Evolutionary conservation across 495 filamentous ascomycete genomes (phyloP).

Genomic region (Lentithecium fluviatile): DNA sequence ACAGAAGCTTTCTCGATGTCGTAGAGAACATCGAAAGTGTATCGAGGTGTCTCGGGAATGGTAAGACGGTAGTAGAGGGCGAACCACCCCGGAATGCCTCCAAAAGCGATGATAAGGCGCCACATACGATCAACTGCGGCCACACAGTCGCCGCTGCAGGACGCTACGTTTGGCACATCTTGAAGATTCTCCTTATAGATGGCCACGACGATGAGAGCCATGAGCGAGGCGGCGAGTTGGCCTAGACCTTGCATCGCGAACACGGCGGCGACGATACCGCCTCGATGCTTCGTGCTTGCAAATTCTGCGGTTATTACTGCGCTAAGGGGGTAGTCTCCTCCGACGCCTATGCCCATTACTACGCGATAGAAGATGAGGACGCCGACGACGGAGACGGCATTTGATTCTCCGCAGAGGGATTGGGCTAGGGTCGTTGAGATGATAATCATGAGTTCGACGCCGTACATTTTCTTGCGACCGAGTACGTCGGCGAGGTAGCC

Average conservation of each 20-base stretch:
- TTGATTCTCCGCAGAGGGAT: slow-evolving; percentile 63
- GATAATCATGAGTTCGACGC: slow-evolving; percentile 82
- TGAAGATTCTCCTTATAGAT: slow-evolving; percentile 67
- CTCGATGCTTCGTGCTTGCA: slow-evolving; percentile 79
- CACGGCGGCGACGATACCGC: slow-evolving; percentile 79
- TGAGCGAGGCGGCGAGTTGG: slow-evolving; percentile 67
- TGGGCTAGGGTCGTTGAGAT: slow-evolving; percentile 81
- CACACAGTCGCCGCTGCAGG: slow-evolving; percentile 63
- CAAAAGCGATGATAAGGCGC: slow-evolving; percentile 74
- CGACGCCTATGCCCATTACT: slow-evolving; percentile 68
- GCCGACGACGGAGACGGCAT: slow-evolving; percentile 68
- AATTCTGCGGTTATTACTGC: slow-evolving; percentile 83
- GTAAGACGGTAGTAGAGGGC: slow-evolving; percentile 84
- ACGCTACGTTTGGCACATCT: slow-evolving; percentile 47
- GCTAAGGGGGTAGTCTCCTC: slow-evolving; percentile 84
- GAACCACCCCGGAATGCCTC: slow-evolving; percentile 71
- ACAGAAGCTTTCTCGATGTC: slow-evolving; percentile 68
- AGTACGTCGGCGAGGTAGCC: slow-evolving; percentile 76
- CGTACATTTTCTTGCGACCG: slow-evolving; percentile 82
- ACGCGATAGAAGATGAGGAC: slow-evolving; percentile 86
- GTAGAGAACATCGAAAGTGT: slow-evolving; percentile 76
- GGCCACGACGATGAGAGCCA: slow-evolving; percentile 68
- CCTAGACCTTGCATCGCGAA: slow-evolving; percentile 84
- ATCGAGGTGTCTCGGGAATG: slow-evolving; percentile 79
- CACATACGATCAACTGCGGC: slow-evolving; percentile 81